Conservation (phyloP, 225 moss, liverwort and hornwort species). For the Thuidium tamariscinum region DNA sequence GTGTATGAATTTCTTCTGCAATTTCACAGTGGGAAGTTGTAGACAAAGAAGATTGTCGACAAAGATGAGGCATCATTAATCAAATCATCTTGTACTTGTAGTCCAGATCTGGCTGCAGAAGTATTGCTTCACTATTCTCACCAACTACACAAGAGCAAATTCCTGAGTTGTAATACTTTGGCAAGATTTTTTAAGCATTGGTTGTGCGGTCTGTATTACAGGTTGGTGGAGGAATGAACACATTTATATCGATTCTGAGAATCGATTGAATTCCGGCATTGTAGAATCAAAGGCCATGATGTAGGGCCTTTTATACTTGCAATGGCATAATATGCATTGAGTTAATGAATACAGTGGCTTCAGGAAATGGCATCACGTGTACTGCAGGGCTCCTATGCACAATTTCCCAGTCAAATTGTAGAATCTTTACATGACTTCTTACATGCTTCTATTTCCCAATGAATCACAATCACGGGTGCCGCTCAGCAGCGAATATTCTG, state of each 20-base stretch:
- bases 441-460: background rate
- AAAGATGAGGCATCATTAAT: background rate
- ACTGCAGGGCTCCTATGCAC: background rate
- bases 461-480: background rate
- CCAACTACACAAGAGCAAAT: background rate
- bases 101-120: background rate
- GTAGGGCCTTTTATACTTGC: background rate
- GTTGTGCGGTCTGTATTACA: background rate
- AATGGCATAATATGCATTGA: background rate
- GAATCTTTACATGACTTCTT: background rate
- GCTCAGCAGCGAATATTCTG: background rate
- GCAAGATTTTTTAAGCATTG: background rate
- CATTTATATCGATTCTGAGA: background rate
- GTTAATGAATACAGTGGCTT: background rate
- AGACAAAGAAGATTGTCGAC: background rate
- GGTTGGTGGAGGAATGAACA: background rate
- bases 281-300: background rate
- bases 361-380: background rate
- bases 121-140: background rate
- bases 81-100: background rate
- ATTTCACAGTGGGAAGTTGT: background rate
- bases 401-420: background rate
- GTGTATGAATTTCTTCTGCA: background rate
- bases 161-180: background rate
- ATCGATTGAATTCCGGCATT: background rate